A percentile compares a stretch with the other conserved stretches of the same genome.
phyloP scores from a whole-genome alignment of 495 filamentous ascomycete genomes.

The Penicillium turbatum region DNA sequence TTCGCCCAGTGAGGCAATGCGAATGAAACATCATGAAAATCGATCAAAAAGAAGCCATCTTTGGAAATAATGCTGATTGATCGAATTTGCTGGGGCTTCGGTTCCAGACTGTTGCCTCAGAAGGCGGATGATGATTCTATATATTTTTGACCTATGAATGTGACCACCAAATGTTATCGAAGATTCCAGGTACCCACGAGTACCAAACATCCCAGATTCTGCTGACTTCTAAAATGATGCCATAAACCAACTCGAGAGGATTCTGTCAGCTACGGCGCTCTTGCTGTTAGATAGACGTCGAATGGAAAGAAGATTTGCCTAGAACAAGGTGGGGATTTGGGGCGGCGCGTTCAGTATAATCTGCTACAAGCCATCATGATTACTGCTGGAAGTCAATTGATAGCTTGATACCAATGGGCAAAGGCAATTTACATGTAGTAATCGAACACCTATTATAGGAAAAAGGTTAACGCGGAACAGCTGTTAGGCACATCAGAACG shows the following conservation, averaged over 20 bases:
- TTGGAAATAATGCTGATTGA: slow-evolving; percentile 1
- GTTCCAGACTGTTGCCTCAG: slow-evolving; percentile 15
- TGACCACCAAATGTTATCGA: neutral
- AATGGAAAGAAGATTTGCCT: too few species aligned
- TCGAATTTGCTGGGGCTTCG: neutral
- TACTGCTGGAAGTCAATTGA: too few species aligned
- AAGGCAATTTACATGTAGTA: too few species aligned
- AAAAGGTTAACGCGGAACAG: too few species aligned
- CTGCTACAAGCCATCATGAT: too few species aligned
- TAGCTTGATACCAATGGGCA: too few species aligned
- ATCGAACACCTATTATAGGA: too few species aligned
- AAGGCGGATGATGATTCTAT: slow-evolving; percentile 14
- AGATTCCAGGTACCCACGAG: neutral
- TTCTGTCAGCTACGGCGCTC: neutral
- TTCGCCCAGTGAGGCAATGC: slow-evolving; percentile 14
- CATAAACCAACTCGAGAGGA: neutral
- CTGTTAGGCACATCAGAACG: neutral
- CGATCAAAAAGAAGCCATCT: neutral
- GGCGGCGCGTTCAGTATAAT: too few species aligned
- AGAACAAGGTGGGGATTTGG: too few species aligned
- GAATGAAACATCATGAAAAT: neutral
- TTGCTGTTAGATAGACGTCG: too few species aligned
- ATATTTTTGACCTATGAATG: neutral
- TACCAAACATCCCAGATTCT: neutral
- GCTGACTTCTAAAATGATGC: neutral